Evolutionary conservation across 106 monocot species (phyloP).

Genomic region (Dactylorhiza incarnata): DNA sequence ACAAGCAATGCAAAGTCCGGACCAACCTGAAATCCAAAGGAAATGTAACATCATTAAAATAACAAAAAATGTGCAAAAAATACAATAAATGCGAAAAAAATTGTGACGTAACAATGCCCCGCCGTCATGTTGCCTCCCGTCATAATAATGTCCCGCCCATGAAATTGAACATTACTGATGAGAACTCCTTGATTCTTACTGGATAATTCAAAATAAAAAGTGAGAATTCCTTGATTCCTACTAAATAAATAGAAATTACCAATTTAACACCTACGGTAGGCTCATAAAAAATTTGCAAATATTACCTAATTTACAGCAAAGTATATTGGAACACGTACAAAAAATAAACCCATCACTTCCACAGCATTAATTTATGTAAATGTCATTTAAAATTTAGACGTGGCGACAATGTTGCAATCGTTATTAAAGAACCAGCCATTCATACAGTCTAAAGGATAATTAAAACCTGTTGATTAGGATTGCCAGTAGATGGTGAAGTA

Average conservation of each 20-base stretch:
- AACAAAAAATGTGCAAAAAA: too few species aligned
- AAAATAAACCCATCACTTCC: neutral
- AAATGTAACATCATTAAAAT: too few species aligned
- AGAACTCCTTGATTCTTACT: too few species aligned
- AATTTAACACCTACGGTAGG: neutral
- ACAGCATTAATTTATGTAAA: neutral
- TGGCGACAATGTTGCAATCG: neutral
- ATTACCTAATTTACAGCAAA: neutral
- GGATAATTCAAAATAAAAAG: too few species aligned
- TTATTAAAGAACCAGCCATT: slow-evolving; percentile 2
- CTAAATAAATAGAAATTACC: neutral
- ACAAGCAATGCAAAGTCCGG: too few species aligned
- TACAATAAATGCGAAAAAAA: too few species aligned
- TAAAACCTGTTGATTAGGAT: slow-evolving; percentile 68
- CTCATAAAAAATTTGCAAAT: neutral
- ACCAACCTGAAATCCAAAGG: too few species aligned
- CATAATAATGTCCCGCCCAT: too few species aligned
- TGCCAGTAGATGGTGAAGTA: slow-evolving; percentile 46
- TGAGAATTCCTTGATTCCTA: neutral
- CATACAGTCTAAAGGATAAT: neutral
- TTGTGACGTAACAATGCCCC: too few species aligned
- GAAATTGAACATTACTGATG: too few species aligned
- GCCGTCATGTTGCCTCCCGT: too few species aligned
- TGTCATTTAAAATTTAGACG: neutral
- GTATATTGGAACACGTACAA: neutral